A percentile compares a stretch with the other conserved stretches of the same genome.
phyloP scores from a whole-genome alignment of 208 protist species.

The Giardia muris region DNA sequence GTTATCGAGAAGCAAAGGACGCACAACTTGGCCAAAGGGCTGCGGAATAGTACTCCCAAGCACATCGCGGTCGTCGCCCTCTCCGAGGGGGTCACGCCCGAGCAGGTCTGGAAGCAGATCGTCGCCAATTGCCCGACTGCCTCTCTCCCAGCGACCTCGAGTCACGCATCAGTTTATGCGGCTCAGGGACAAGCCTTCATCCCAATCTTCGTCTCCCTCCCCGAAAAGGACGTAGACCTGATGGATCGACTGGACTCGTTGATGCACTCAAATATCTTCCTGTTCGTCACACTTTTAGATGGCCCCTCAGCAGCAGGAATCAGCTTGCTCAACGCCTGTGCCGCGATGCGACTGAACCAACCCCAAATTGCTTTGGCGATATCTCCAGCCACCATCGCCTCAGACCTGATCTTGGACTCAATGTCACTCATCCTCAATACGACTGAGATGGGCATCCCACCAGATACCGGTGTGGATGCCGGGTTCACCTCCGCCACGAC shows the following conservation, averaged over 20 bases:
- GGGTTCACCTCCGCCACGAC: neutral
- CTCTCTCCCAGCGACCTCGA: neutral
- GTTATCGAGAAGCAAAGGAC: neutral
- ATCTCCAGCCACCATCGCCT: neutral
- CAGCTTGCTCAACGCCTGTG: neutral
- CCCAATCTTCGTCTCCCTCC: neutral
- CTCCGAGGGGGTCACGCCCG: neutral
- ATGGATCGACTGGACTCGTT: neutral
- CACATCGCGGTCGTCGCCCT: neutral
- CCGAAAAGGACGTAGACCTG: neutral
- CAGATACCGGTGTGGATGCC: neutral
- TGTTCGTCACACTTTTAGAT: neutral
- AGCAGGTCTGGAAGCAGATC: neutral
- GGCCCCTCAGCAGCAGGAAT: neutral
- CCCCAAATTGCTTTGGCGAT: neutral
- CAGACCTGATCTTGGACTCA: neutral
- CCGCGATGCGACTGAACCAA: neutral
- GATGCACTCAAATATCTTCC: neutral
- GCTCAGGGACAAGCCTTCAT: neutral
- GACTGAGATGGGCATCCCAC: neutral
- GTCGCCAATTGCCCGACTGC: neutral
- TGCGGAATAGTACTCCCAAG: neutral
- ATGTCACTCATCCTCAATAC: neutral
- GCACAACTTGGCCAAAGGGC: neutral
- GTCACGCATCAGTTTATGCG: neutral